Base-by-base conservation (phyloP, 1,139 yeast genomes). In the Geotrichum phurueaensis region DNA sequence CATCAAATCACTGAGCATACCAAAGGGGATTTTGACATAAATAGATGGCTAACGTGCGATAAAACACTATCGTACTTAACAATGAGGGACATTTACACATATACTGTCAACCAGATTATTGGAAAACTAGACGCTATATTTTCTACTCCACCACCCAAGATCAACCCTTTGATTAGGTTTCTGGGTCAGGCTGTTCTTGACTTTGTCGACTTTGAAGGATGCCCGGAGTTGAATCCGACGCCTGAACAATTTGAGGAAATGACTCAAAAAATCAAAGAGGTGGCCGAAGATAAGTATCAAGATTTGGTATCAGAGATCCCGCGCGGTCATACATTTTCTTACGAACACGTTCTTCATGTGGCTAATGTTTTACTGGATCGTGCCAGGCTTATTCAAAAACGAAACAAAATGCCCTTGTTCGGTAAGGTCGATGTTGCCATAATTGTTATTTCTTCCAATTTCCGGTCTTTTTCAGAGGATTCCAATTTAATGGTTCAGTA, bases 401-500 rank as follows among this genome's bases (percentile, higher is more conserved):
- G 84, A 62, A 88, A 85, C 70, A 83, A 83, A 56, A 77, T 75
- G 54, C 87, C 91, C 0, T 73, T 89, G 23, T 73, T 88, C 53
- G 91, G 85, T 20, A 78, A 78, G 59, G 73, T 88, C 10, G 73
- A 80, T 55, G 82, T 88, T 48, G 75, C 89, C 3, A 75, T 77
- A 57, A 79, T 84, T 0, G 81, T 83, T 15, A 87, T 86, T 0
- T 78, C 81, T 0, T 79, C 84, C 5, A 79, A 85, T 22, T 79
- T 87, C 10, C 79, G 81, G 2, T 80, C 86, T 71, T 84, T 87
- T 69, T 82, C 85, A 0, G 81, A 82, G 2, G 96, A 89, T 69
- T 79, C 87, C 1, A 78, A 80, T 62, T 81, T 83, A 48, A 85
- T 89, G 74, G 73, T 87, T 50, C 75, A 77, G 36, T 86, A 85